Evolutionary conservation across 2,329 filamentous ascomycete genomes (phyloP), one percentile per base, ranked within the genome.

Genomic region (Albifimbria verrucaria): DNA sequence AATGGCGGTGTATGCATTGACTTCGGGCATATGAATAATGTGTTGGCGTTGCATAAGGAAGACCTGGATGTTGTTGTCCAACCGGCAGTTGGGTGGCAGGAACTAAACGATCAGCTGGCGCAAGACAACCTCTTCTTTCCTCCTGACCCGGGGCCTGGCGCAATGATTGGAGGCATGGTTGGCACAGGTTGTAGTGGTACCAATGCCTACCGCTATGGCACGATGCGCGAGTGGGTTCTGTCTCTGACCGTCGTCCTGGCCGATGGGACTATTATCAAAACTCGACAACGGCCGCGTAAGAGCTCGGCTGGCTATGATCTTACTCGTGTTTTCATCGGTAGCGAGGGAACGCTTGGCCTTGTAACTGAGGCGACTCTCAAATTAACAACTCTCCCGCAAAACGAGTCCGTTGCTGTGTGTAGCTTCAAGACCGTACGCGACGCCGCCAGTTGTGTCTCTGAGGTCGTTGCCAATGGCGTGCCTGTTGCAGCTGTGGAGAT

Each of bases 161-260:
- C 90, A 49, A 88, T 88, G 79, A 92, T 95, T 57, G 90, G 90
- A 49, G 90, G 90, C 20, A 90, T 89, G 86, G 81, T 90, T 4
- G 85, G 83, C 2, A 89, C 87, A 11, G 77, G 77, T 47, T 80
- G 77, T 65, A 79, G 76, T 55, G 90, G 90, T 48, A 94, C 90
- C 2, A 94, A 95, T 66, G 84, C 90, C 3, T 91, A 91, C 67
- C 80, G 89, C 48, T 94, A 94, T 65, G 90, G 90, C 49, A 94
- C 90, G 0, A 94, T 94, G 90, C 83, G 88, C 51, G 90, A 95
- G 66, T 95, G 90, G 89, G 90, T 94, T 1, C 72, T 93, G 10
- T 88, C 84, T 49, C 74, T 95, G 48, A 94, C 90, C 0, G 87
- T 94, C 2, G 90, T 95, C 1, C 78, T 95, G 50, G 88, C 90